A percentile compares a stretch with the other conserved stretches of the same genome.
phyloP scores from a whole-genome alignment of 768 basidiomycete species.

The Filobasidium wieringae region DNA sequence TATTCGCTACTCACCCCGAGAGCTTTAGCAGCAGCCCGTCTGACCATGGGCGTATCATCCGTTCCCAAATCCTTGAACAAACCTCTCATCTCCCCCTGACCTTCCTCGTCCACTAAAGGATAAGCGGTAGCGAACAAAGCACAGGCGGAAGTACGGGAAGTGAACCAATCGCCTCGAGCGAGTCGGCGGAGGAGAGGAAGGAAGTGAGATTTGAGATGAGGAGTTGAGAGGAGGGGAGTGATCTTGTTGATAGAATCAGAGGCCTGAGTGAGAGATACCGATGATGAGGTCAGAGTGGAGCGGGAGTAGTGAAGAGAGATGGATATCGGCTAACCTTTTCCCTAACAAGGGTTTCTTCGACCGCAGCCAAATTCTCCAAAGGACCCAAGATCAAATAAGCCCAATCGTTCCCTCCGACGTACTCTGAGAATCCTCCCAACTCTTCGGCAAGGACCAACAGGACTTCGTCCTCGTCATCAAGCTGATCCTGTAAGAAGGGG shows the following conservation, averaged over 20 bases:
- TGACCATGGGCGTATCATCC: slow-evolving; percentile 98
- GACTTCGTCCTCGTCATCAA: slow-evolving; percentile 98
- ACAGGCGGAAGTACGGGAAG: slow-evolving; percentile 88
- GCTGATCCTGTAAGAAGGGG: slow-evolving; percentile 94
- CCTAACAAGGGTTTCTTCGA: slow-evolving; percentile 93
- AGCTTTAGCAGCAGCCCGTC: slow-evolving; percentile 90
- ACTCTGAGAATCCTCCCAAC: slow-evolving; percentile 85
- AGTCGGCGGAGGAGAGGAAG: slow-evolving; percentile 82
- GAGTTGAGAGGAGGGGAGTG: slow-evolving; percentile 58
- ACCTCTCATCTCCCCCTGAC: slow-evolving; percentile 71
- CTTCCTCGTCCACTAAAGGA: slow-evolving; percentile 37
- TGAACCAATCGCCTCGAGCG: slow-evolving; percentile 95
- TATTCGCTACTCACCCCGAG: slow-evolving; percentile 64
- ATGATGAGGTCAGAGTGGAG: not conserved
- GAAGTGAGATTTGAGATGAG: slow-evolving; percentile 77
- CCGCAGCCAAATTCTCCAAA: slow-evolving; percentile 85
- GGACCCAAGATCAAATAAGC: slow-evolving; percentile 83
- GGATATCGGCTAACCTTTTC: slow-evolving; percentile 67
- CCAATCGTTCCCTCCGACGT: slow-evolving; percentile 75
- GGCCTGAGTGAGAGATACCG: slow-evolving; percentile 63
- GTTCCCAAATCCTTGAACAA: slow-evolving; percentile 67
- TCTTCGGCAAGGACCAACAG: slow-evolving; percentile 91
- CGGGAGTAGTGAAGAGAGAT: not conserved
- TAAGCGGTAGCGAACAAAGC: slow-evolving; percentile 88
- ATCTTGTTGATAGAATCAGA: slow-evolving; percentile 91